Base-by-base conservation (phyloP, 768 basidiomycete species). In the Mycena maculata region DNA sequence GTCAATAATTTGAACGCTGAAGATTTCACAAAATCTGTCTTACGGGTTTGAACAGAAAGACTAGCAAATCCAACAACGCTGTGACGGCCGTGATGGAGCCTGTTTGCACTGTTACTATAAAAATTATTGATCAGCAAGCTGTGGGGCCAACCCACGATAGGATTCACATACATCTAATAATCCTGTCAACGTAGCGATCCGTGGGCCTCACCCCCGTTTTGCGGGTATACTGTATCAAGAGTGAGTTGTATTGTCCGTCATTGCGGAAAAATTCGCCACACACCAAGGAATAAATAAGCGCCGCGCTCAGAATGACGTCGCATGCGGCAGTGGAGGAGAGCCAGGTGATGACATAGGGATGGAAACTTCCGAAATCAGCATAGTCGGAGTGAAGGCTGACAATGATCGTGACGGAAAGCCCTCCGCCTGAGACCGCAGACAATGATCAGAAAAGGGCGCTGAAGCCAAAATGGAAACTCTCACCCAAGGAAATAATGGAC, bases 161-260 rank as follows among this genome's bases (percentile, higher is more conserved):
- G n/a, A n/a, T n/a, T n/a, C n/a, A 16, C 60, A 49, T 30, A 70
- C 71, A 30, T 10, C 68, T 60, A 22, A 72, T 72, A 11, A 72
- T 60, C 16, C 61, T 38, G 42, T 64, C 53, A 9, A 72, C 23
- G 27, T 60, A 42, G 25, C 63, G 39, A 47, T 72, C 71, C 28
- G 65, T 71, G 4, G 61, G 13, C 3, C 23, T 12, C 2, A 50
- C 15, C 3, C 63, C 66, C 4, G 66, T 65, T 54, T 66, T 66
- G 16, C 65, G 54, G 10, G 33, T 63, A 13, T n/a, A 33, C 71
- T 72, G 22, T 33, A 13, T 1, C 28, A 31, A 2, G 31, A 25
- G 11, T 52, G 30, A 28, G 13, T 10, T 16, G 25, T 11, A 16
- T 28, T 28, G 20, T 48, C 20, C 2, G 30, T 18, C 11, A 10